These are phyloP conservation scores for Zhuliangozyma parablackwelliae DNA, from an alignment of 1,139 yeast species.

Conservation along the genomic window DNA sequence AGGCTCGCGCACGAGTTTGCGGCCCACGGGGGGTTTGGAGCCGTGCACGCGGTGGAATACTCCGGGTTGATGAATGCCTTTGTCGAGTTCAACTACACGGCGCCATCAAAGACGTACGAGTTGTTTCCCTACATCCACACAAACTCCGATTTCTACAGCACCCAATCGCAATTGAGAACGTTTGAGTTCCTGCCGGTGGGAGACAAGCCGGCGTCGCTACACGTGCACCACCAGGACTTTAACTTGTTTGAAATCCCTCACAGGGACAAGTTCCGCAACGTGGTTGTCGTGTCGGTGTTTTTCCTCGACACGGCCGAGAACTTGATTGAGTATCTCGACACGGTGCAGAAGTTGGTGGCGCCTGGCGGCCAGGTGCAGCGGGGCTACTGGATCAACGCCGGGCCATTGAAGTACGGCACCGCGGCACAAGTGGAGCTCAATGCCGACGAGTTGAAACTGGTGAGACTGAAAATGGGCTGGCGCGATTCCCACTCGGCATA, in stretches of 20 bases:
- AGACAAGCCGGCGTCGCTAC: constrained; percentile 43
- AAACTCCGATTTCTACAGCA: constrained; percentile 60
- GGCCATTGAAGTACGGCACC: constrained; percentile 85
- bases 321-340: constrained; percentile 63
- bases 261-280: constrained; percentile 31
- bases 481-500: constrained; percentile 23
- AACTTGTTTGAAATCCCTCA: constrained; percentile 39
- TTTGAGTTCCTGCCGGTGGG: constrained; percentile 30
- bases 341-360: constrained; percentile 45
- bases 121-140: constrained; percentile 68
- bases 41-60: constrained; percentile 67
- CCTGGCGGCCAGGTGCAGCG: constrained; percentile 30
- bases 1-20: constrained; percentile 64
- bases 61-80: constrained; percentile 68
- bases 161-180: constrained; percentile 50
- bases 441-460: constrained; percentile 53
- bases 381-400: constrained; percentile 77
- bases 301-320: constrained; percentile 89
- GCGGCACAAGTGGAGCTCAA: constrained; percentile 77
- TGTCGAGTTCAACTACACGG: constrained; percentile 49
- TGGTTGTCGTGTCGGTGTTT: constrained; percentile 66
- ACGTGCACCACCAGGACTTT: constrained; percentile 63
- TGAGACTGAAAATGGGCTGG: constrained; percentile 64
- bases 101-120: constrained; percentile 10
- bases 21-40: constrained; percentile 24